Evolutionary conservation across 2,329 filamentous ascomycete species (phyloP).

Genomic region (Cordyceps javanica): DNA sequence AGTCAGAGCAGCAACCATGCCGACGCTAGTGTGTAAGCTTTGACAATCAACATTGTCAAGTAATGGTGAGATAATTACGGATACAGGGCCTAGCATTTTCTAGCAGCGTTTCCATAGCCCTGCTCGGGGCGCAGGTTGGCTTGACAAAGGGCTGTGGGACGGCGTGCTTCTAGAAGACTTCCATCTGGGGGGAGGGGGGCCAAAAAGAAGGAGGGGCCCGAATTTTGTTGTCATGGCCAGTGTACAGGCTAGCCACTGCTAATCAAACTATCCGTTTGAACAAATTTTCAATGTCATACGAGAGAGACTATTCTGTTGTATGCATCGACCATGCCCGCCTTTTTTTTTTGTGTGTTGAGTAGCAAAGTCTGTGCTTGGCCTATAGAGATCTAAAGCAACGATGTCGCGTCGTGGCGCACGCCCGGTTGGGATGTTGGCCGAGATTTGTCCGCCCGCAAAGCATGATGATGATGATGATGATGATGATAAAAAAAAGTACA

Average conservation of each 20-base stretch:
- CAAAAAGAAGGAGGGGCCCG: too few species aligned
- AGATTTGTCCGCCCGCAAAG: background rate
- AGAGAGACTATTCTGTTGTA: background rate
- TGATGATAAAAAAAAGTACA: too few species aligned
- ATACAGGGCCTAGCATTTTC: background rate
- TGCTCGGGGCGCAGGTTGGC: background rate
- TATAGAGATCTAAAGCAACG: too few species aligned
- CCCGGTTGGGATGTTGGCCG: background rate
- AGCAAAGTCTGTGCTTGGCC: too few species aligned
- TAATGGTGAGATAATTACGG: background rate
- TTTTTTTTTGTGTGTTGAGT: too few species aligned
- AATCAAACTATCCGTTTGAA: conserved; percentile 9
- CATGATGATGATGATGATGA: too few species aligned
- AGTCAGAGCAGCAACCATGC: conserved; percentile 6
- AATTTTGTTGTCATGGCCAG: conserved; percentile 2
- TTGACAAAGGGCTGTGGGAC: conserved; percentile 6
- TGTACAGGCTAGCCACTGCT: background rate
- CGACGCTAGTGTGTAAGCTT: conserved; percentile 4
- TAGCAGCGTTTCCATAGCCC: conserved; percentile 1
- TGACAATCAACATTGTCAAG: background rate
- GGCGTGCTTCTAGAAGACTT: conserved; percentile 10
- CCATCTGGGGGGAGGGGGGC: background rate
- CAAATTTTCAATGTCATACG: background rate
- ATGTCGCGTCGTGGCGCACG: too few species aligned
- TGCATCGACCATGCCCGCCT: too few species aligned